Percentiles rank a stretch among this genome's conserved stretches.
phyloP scores from a whole-genome alignment of 768 basidiomycete species.

The Sarcomyxa edulis region DNA sequence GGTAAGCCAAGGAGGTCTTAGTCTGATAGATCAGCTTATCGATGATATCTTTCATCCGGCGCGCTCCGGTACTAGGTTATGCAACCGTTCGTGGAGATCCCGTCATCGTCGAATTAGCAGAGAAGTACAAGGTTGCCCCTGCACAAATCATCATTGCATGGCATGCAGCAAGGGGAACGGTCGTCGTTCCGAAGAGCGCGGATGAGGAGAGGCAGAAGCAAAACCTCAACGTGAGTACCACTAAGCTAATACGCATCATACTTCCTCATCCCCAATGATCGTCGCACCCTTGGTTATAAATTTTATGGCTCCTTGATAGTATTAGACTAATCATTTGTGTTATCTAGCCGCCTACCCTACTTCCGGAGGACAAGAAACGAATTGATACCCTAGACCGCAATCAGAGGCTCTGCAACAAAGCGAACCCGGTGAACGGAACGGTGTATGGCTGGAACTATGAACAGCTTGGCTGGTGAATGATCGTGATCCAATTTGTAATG shows the following conservation, averaged over 20 bases:
- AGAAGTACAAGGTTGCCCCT: conserved; percentile 39
- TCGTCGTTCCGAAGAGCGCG: conserved; percentile 42
- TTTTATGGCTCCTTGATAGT: not conserved
- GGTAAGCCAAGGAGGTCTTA: conserved; percentile 27
- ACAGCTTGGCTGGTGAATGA: conserved; percentile 33
- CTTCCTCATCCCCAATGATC: conserved; percentile 1
- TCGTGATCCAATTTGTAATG: no score
- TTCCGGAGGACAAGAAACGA: conserved; percentile 36
- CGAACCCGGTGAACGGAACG: conserved; percentile 24
- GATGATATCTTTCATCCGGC: not conserved
- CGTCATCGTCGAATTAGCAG: conserved; percentile 35
- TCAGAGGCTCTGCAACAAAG: conserved; percentile 33
- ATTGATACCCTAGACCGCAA: conserved; percentile 40
- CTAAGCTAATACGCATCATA: no score
- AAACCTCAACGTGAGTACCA: conserved; percentile 43
- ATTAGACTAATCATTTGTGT: not conserved
- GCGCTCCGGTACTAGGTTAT: conserved; percentile 25
- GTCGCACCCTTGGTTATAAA: no score
- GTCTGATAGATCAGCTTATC: no score
- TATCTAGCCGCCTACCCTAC: conserved; percentile 27
- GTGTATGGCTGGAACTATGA: conserved; percentile 35
- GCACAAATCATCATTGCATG: conserved; percentile 48
- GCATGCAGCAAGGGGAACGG: conserved; percentile 40
- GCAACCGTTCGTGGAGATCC: conserved; percentile 40
- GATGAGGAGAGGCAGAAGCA: conserved; percentile 42